phyloP scores from a whole-genome alignment of 441 rosid species.

The Biscutella laevigata region DNA sequence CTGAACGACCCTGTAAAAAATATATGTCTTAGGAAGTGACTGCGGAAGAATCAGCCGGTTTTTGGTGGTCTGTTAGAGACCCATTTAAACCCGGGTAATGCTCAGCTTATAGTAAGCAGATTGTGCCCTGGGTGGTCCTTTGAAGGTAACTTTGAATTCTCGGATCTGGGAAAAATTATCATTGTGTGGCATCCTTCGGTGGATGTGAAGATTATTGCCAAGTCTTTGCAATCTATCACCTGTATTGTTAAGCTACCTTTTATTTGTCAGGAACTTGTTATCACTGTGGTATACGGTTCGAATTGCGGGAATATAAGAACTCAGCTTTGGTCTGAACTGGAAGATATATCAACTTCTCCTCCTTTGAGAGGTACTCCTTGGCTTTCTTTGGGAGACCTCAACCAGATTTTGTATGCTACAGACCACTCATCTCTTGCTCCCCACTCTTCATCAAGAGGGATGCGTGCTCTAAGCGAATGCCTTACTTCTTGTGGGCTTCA shows the following conservation, averaged over 20 bases:
- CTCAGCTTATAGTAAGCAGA: not conserved
- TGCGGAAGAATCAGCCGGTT: not conserved
- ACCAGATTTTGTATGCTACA: no score
- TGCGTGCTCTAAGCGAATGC: not conserved
- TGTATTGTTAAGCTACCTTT: no score
- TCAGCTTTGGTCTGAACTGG: no score
- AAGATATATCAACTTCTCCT: no score
- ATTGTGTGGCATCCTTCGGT: not conserved
- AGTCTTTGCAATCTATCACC: not conserved
- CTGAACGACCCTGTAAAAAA: no score
- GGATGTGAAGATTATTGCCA: not conserved
- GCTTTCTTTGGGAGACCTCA: no score
- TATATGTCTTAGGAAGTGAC: not conserved
- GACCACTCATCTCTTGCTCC: no score
- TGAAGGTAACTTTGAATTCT: not conserved
- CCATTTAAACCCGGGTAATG: not conserved
- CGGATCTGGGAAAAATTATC: not conserved
- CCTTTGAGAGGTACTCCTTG: no score
- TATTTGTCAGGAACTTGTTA: no score
- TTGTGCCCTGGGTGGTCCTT: not conserved
- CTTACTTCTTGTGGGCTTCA: not conserved
- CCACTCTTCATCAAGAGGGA: no score
- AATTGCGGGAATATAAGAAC: no score
- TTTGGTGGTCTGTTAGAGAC: not conserved
- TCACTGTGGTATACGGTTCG: no score